Conservation (phyloP, 768 basidiomycete species). For the Coprinopsis cinerea region DNA sequence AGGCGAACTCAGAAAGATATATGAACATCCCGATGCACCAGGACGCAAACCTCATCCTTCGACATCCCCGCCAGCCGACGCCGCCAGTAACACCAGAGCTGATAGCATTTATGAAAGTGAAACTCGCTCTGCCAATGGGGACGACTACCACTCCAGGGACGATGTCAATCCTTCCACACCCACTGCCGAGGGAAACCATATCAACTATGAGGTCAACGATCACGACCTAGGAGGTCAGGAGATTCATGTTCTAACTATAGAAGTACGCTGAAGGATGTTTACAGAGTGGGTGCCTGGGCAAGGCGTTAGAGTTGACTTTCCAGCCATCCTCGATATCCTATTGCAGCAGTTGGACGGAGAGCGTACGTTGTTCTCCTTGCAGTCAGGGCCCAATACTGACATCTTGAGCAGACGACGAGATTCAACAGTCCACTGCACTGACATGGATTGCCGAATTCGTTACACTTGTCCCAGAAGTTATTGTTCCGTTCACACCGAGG, state of each 20-base stretch:
- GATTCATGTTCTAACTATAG: not conserved
- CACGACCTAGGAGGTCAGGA: constrained; percentile 60
- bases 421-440: constrained; percentile 92
- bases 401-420: constrained; percentile 71
- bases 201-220: constrained; percentile 42
- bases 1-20: constrained; percentile 86
- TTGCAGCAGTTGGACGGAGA: constrained; percentile 80
- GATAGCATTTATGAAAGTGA: no score
- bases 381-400: not conserved
- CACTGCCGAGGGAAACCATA: constrained; percentile 38
- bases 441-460: constrained; percentile 91
- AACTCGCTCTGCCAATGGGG: no score
- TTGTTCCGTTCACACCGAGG: constrained; percentile 91
- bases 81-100: no score
- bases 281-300: constrained; percentile 90
- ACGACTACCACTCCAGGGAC: no score
- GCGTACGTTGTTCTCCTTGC: constrained; percentile 45
- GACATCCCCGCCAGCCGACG: no score
- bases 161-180: no score
- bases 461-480: constrained; percentile 80
- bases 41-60: no score
- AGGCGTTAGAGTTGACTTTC: constrained; percentile 87
- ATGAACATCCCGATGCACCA: no score
- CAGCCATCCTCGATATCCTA: constrained; percentile 89
- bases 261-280: constrained; percentile 9